These are phyloP conservation scores for Zygosaccharomyces pseudorouxii DNA, from an alignment of 805 yeast genomes.

Conservation along the genomic window DNA sequence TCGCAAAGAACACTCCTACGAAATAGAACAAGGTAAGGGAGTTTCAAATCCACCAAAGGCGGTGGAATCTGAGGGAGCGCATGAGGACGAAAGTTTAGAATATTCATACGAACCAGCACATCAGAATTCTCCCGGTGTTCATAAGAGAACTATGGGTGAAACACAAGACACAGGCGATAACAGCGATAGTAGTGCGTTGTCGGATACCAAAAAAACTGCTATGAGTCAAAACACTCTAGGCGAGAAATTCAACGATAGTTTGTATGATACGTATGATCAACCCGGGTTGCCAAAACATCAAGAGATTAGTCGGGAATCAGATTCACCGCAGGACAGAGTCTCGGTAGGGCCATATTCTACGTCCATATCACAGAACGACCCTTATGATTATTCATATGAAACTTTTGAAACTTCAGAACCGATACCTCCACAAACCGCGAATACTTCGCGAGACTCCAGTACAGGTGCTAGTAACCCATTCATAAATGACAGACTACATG, in stretches of 20 bases:
- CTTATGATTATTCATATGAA: constrained; percentile 1
- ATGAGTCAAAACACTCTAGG: background rate
- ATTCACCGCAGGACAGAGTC: background rate
- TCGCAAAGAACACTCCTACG: too few species aligned
- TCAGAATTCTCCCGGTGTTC: background rate
- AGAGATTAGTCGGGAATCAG: background rate
- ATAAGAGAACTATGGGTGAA: background rate
- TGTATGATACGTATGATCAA: constrained; percentile 2
- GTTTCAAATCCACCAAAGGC: background rate
- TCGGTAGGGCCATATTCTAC: background rate
- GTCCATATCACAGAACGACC: background rate
- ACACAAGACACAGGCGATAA: background rate
- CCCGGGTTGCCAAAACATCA: background rate
- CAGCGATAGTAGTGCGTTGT: background rate
- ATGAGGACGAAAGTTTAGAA: background rate
- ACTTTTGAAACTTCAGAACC: constrained; percentile 1
- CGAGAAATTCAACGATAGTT: background rate
- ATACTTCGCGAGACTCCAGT: constrained; percentile 12
- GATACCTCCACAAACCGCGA: constrained; percentile 6
- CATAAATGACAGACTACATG: background rate
- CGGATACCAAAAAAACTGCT: background rate
- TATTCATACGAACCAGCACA: background rate
- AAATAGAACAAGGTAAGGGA: background rate
- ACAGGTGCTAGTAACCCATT: background rate
- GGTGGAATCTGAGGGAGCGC: background rate